These are phyloP conservation scores for Ascocoryne sarcoides DNA, from an alignment of 2,329 filamentous ascomycete species.

Conservation along the genomic window DNA sequence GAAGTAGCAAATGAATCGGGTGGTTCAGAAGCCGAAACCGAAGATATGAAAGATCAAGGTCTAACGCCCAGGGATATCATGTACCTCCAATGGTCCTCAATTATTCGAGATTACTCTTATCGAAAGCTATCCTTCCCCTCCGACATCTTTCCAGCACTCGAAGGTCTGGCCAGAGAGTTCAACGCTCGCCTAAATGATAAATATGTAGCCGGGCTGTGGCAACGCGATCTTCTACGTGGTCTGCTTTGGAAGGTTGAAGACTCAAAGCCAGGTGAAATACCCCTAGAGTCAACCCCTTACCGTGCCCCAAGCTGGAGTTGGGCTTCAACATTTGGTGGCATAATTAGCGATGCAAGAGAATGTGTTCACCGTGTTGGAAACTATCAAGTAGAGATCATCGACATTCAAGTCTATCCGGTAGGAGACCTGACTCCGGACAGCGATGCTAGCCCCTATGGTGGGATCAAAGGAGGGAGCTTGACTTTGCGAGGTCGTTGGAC, in stretches of 20 bases:
- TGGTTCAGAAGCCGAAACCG: background rate
- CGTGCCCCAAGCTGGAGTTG: constrained; percentile 10
- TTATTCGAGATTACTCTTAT: constrained; percentile 3
- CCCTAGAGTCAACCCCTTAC: constrained; percentile 1
- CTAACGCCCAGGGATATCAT: background rate
- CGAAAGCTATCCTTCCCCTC: constrained; percentile 3
- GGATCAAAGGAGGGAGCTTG: constrained; percentile 5
- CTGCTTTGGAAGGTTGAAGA: constrained; percentile 5
- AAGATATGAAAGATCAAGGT: background rate
- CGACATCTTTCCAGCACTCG: constrained; percentile 7
- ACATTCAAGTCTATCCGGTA: constrained; percentile 5
- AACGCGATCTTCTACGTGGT: constrained; percentile 6
- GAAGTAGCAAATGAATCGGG: too few species aligned
- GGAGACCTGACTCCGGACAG: background rate
- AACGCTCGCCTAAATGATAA: constrained; percentile 3
- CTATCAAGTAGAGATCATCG: constrained; percentile 4
- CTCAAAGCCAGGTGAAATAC: constrained; percentile 4
- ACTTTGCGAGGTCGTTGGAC: constrained; percentile 5
- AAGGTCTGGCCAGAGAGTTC: constrained; percentile 6
- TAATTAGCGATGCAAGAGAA: background rate
- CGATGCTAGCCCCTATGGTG: constrained; percentile 2
- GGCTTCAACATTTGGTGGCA: constrained; percentile 6
- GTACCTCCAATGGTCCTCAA: constrained; percentile 8
- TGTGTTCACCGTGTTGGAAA: background rate
- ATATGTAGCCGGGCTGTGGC: constrained; percentile 7